Evolutionary conservation across 1,139 yeast species (phyloP), one percentile per base, ranked within the genome.

Genomic region (Yamadazyma aaseri): DNA sequence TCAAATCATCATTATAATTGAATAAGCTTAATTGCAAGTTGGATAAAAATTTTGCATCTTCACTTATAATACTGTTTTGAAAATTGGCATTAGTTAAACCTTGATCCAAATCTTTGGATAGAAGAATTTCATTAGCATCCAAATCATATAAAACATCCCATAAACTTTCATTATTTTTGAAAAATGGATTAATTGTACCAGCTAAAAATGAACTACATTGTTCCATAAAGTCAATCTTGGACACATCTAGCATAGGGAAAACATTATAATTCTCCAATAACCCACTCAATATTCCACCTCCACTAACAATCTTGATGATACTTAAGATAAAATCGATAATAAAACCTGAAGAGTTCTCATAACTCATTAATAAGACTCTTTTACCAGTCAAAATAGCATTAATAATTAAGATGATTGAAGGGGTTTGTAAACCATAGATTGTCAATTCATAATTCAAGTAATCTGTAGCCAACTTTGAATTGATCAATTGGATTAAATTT

Each of bases 131-230:
- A 51, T 58, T 73, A 33, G 56, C 46, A 45, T 79, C 84, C 40
- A 79, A 56, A 49, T 79, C 83, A 41, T 77, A 73, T 33, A 79
- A 53, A 14, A 79, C 55, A 48, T 79, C 86, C 82, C 83, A 79
- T 28, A 69, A 47, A 37, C 63, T 64, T 26, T 79, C 78, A 46
- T 77, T 80, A 33, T 65, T 58, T 42, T 76, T 77, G 59, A 79
- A 79, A 35, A 81, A 78, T 9, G 84, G 83, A 53, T 80, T 79
- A 44, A 79, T 78, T 31, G 81, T 81, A 8, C 86, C 86, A 4
- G 85, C 86, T 48, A 79, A 63, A 52, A 60, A 79, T 17, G 79
- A 76, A 13, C 67, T 71, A 40, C 79, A 73, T 39, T 65, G 60
- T 40, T 73, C 69, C 44, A 79, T 56, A 14, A 76, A 65, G 41